Evolutionary conservation across 2,329 filamentous ascomycete species (phyloP).

Genomic region (Biscogniauxia marginata): DNA sequence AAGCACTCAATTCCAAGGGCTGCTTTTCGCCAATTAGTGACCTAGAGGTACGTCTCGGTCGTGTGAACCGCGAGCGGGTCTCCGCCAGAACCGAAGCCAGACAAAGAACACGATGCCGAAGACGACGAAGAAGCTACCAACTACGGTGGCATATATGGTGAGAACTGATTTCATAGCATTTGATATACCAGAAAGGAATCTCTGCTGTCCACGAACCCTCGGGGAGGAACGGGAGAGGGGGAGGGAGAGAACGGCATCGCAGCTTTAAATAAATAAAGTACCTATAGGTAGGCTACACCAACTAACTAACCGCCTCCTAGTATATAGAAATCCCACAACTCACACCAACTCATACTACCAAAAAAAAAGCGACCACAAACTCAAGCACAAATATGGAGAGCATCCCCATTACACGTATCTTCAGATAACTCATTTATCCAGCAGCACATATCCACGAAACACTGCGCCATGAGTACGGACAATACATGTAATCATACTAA

Average conservation of each 20-base stretch:
- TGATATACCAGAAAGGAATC: background rate
- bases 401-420: too few relatives aligned
- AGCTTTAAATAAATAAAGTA: background rate
- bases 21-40: too few relatives aligned
- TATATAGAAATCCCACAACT: background rate
- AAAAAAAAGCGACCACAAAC: too few relatives aligned
- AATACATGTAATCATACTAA: too few relatives aligned
- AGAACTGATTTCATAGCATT: background rate
- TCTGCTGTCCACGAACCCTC: background rate
- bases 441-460: too few relatives aligned
- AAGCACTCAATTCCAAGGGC: background rate
- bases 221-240: background rate
- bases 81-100: background rate
- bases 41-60: too few relatives aligned
- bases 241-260: background rate
- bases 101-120: background rate
- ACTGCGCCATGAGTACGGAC: too few relatives aligned
- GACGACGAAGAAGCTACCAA: background rate
- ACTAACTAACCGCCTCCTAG: background rate
- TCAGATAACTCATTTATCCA: too few relatives aligned
- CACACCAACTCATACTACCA: too few relatives aligned
- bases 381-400: too few relatives aligned
- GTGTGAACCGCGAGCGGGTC: too few relatives aligned
- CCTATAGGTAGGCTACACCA: background rate
- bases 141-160: background rate